These are phyloP conservation scores for Neurospora intermedia DNA, from an alignment of 495 filamentous ascomycete species.

Conservation along the genomic window DNA sequence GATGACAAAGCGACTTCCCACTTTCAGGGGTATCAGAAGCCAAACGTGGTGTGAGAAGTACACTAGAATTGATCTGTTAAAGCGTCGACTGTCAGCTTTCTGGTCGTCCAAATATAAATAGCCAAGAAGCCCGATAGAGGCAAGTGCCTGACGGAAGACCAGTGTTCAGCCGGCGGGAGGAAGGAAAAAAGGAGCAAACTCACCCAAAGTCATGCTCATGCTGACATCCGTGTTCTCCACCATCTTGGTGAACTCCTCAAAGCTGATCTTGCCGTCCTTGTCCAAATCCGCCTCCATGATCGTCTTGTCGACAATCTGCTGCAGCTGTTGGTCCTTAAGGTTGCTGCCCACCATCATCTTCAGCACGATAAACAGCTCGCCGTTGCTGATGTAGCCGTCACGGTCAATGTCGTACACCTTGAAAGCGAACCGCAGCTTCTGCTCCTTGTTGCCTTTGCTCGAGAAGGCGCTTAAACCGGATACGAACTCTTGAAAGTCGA, in stretches of 20 bases:
- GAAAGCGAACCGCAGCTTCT: slow-evolving; percentile 96
- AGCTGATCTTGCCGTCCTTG: slow-evolving; percentile 94
- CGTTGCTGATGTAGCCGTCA: slow-evolving; percentile 97
- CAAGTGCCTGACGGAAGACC: not conserved
- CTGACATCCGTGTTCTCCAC: slow-evolving; percentile 96
- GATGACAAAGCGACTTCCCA: not conserved
- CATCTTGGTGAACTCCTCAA: slow-evolving; percentile 98
- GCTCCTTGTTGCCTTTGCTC: slow-evolving; percentile 96
- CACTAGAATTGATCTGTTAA: not conserved
- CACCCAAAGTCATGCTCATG: slow-evolving; percentile 96
- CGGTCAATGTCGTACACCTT: slow-evolving; percentile 99
- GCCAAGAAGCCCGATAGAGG: not conserved
- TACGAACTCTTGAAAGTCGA: slow-evolving; percentile 99
- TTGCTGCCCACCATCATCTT: slow-evolving; percentile 99
- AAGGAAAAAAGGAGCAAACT: slow-evolving; percentile 21
- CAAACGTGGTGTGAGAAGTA: not conserved
- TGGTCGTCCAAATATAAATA: not conserved
- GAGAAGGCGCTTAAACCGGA: slow-evolving; percentile 91
- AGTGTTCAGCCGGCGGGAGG: not conserved
- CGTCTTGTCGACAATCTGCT: slow-evolving; percentile 98
- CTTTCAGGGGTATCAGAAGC: not conserved
- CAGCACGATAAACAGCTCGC: slow-evolving; percentile 96
- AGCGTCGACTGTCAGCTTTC: not conserved
- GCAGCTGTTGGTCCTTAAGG: slow-evolving; percentile 95
- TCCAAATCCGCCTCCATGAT: slow-evolving; percentile 99